A percentile compares a stretch with the other conserved stretches of the same genome.
Evolutionary conservation across 176 grass and related monocot species (phyloP).

Genomic region (Triticum turgidum): DNA sequence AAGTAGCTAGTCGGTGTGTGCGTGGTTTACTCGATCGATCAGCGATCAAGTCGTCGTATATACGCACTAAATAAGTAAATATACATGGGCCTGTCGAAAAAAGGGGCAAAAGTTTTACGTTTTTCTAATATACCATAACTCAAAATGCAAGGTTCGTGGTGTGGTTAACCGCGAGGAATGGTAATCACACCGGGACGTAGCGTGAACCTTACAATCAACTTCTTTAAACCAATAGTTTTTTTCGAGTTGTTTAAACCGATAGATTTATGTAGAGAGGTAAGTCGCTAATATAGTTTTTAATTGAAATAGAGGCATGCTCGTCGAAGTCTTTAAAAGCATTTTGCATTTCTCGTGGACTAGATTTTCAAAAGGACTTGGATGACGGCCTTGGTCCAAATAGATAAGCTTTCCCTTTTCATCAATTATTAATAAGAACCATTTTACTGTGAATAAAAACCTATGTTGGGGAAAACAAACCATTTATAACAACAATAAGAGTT

Average conservation of each 20-base stretch:
- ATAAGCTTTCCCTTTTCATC: no score
- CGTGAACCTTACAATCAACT: not conserved
- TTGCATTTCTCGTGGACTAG: not conserved
- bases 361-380: not conserved
- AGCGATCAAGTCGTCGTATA: not conserved
- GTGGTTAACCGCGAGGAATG: not conserved
- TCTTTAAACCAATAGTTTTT: no score
- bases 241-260: not conserved
- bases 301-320: not conserved
- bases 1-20: not conserved
- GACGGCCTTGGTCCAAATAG: not conserved
- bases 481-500: no score
- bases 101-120: no score
- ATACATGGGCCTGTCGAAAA: not conserved
- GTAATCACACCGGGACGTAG: not conserved
- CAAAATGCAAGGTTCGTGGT: not conserved
- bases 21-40: not conserved
- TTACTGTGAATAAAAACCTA: no score
- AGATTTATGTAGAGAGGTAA: no score
- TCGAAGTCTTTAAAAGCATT: not conserved
- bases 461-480: no score
- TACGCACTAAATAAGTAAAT: not conserved
- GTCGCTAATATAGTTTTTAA: no score
- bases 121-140: no score
- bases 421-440: no score